A percentile compares a stretch with the other conserved stretches of the same genome.
Evolutionary conservation across 345 rosid genomes (phyloP).

Genomic region (Rhodamnia argentea): DNA sequence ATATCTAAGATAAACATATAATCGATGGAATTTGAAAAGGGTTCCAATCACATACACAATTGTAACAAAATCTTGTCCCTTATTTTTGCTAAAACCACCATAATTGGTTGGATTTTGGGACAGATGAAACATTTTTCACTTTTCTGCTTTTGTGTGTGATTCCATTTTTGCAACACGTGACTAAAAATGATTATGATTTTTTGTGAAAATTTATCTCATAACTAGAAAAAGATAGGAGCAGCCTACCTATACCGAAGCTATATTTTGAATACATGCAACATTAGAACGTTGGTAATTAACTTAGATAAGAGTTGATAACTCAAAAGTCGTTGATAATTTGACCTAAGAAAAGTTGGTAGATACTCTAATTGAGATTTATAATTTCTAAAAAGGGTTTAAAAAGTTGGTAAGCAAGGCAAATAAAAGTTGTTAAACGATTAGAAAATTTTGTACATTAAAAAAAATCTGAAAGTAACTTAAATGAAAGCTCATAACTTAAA

Average conservation of each 20-base stretch:
- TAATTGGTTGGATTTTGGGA: not conserved
- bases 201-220: not conserved
- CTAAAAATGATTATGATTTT: not conserved
- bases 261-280: not conserved
- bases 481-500: not conserved
- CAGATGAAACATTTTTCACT: not conserved
- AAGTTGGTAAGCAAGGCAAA: not conserved
- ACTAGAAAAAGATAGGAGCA: not conserved
- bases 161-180: not conserved
- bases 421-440: not conserved
- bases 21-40: not conserved
- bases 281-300: not conserved
- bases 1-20: not conserved
- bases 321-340: not conserved
- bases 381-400: not conserved
- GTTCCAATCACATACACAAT: not conserved
- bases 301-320: not conserved
- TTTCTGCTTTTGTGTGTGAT: not conserved
- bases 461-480: not conserved
- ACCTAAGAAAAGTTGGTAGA: not conserved
- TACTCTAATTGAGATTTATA: not conserved
- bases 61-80: not conserved
- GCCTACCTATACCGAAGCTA: not conserved
- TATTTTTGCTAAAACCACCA: not conserved
- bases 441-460: not conserved